Base-by-base conservation (phyloP, 1,284 basidiomycete genomes). In the Naganishia cerealis region DNA sequence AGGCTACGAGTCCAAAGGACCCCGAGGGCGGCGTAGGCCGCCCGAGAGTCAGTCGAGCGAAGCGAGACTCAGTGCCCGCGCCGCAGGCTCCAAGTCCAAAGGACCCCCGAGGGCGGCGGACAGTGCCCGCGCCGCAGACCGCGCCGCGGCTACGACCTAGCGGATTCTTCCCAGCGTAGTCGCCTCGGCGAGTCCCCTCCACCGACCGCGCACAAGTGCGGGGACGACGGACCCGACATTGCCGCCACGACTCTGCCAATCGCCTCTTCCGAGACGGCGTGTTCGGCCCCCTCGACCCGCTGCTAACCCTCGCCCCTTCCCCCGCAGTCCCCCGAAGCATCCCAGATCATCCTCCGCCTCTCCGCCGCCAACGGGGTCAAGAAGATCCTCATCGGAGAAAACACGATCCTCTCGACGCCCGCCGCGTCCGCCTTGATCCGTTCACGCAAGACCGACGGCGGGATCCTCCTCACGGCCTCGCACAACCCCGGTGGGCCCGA, bases 401-500 rank as follows among this genome's bases (percentile, higher is more conserved):
- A 96, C 79, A 84, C 87, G 33, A 97, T 99, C 78, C 85, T 98
- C 62, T 99, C 96, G 57, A 99, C 95, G 4, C 95, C 95, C 9
- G 96, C 96, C 40, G 95, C 91, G 7, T 96, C 92, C 71, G 94
- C 97, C 80, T 83, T 97, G 74, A 99, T 99, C 81, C 87, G 95
- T 72, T 90, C 91, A 75, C 91, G 92, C 85, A 94, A 97, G 82
- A 94, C 94, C 1, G 89, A 93, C 75, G 95, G 96, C 62, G 95
- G 95, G 73, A 99, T 99, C 81, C 86, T 99, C 57, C 86, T 99
- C 72, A 99, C 95, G n/a, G 95, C 95, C 33, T 91, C 88, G 72
- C 95, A 99, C 86, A 99, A 99, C 82, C 94, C 95, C 12, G 95
- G 95, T 71, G 95, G 95, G 54, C 95, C 96, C 36, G 87, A 98